Conservation (phyloP, 176 grass and related monocot species). For the Cenchrus americanus region DNA sequence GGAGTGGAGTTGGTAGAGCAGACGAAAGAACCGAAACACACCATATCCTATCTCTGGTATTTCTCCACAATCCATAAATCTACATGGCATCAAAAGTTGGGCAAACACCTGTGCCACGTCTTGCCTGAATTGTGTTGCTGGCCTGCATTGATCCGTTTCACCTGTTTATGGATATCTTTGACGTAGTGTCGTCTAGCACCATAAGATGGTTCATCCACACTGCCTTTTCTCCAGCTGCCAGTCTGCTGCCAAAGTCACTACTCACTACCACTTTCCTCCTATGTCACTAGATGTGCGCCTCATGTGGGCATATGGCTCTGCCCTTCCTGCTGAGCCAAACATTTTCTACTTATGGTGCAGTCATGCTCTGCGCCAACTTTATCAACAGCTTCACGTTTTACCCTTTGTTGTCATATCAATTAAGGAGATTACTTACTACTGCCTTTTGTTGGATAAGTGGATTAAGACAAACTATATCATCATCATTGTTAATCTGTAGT, state of each 20-base stretch:
- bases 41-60: background rate
- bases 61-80: background rate
- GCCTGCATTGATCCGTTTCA: background rate
- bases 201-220: background rate
- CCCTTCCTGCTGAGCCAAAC: background rate
- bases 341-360: background rate
- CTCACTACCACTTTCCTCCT: background rate
- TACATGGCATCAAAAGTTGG: background rate
- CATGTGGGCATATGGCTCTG: background rate
- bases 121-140: background rate
- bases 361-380: background rate
- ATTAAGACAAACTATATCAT: constrained; percentile 13
- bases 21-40: background rate
- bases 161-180: background rate
- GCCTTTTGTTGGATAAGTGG: background rate
- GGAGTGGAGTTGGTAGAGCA: background rate
- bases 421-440: constrained; percentile 19
- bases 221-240: background rate
- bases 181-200: background rate
- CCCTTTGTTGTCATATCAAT: constrained; percentile 9
- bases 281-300: background rate
- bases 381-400: background rate
- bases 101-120: background rate
- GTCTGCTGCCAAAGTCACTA: background rate
- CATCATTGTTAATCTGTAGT: constrained; percentile 27